A percentile compares a stretch with the other conserved stretches of the same genome.
Evolutionary conservation across 495 filamentous ascomycete genomes (phyloP).

Genomic region (Hyaloscypha bicolor): DNA sequence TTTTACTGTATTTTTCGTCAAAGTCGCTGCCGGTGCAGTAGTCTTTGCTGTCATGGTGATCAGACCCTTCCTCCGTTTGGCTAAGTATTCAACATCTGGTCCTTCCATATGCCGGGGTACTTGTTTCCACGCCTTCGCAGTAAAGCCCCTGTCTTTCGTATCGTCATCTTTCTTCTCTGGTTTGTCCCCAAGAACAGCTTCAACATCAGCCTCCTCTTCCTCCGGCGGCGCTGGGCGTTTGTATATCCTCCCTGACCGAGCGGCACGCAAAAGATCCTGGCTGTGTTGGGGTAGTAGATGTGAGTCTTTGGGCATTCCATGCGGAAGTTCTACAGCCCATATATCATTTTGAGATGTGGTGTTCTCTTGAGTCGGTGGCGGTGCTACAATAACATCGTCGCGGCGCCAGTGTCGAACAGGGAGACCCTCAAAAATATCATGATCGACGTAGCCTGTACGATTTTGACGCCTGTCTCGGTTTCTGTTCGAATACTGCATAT

Average conservation of each 20-base stretch:
- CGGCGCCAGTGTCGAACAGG: slow-evolving; percentile 91
- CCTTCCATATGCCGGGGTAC: slow-evolving; percentile 77
- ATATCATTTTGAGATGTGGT: slow-evolving; percentile 48
- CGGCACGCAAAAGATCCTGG: slow-evolving; percentile 81
- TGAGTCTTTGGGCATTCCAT: slow-evolving; percentile 83
- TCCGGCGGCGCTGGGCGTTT: slow-evolving; percentile 55
- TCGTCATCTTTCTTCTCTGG: slow-evolving; percentile 48
- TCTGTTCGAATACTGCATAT: background rate
- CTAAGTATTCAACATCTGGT: slow-evolving; percentile 77
- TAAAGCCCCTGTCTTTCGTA: slow-evolving; percentile 64
- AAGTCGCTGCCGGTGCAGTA: slow-evolving; percentile 47
- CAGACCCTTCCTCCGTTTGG: slow-evolving; percentile 82
- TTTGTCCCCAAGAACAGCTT: slow-evolving; percentile 44
- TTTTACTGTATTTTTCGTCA: slow-evolving; percentile 77
- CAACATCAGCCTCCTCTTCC: slow-evolving; percentile 50
- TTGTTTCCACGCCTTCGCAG: slow-evolving; percentile 74
- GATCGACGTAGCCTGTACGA: slow-evolving; percentile 74
- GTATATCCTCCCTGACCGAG: slow-evolving; percentile 73
- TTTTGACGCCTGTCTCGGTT: slow-evolving; percentile 71
- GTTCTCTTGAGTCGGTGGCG: slow-evolving; percentile 59
- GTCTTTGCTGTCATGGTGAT: slow-evolving; percentile 32
- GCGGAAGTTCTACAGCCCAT: slow-evolving; percentile 61
- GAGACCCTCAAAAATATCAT: slow-evolving; percentile 94
- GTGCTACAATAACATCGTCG: slow-evolving; percentile 68
- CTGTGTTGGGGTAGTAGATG: slow-evolving; percentile 77